Evolutionary conservation across 768 basidiomycete species (phyloP).

Genomic region (Calvatia gigantea): DNA sequence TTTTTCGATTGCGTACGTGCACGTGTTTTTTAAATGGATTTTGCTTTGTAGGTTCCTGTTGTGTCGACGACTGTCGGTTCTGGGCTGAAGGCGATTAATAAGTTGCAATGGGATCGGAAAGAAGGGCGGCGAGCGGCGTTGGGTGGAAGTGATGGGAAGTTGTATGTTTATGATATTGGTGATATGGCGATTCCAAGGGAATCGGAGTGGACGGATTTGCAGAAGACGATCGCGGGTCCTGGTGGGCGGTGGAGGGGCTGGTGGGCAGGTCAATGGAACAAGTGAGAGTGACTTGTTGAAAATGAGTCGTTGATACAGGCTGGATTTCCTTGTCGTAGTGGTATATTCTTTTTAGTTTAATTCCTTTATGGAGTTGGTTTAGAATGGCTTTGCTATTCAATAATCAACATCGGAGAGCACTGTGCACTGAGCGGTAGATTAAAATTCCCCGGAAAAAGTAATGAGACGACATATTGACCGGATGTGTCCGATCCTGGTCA

Average conservation of each 20-base stretch:
- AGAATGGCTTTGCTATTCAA: too few species aligned
- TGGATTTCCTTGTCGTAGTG: neutral
- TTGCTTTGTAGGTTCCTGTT: constrained; percentile 68
- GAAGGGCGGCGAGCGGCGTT: constrained; percentile 88
- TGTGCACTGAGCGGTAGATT: too few species aligned
- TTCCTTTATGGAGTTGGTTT: neutral
- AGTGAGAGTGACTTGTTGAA: constrained; percentile 24
- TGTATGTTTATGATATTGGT: constrained; percentile 95
- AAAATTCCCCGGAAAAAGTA: too few species aligned
- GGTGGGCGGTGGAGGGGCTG: constrained; percentile 39
- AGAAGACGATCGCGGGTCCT: constrained; percentile 81
- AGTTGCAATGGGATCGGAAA: constrained; percentile 91
- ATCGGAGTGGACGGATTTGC: constrained; percentile 91
- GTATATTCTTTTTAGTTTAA: too few species aligned
- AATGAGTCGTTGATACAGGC: constrained; percentile 23
- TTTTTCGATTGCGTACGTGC: neutral
- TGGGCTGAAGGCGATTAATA: constrained; percentile 81
- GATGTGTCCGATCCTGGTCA: too few species aligned
- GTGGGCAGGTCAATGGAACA: constrained; percentile 39
- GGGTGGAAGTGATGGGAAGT: constrained; percentile 87
- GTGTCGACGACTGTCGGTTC: constrained; percentile 82
- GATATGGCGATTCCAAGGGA: constrained; percentile 88
- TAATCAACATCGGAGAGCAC: too few species aligned
- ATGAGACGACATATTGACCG: too few species aligned
- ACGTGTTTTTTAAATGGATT: neutral